Evolutionary conservation across 1,284 basidiomycete genomes (phyloP).

Genomic region (Moesziomyces globuligerus): DNA sequence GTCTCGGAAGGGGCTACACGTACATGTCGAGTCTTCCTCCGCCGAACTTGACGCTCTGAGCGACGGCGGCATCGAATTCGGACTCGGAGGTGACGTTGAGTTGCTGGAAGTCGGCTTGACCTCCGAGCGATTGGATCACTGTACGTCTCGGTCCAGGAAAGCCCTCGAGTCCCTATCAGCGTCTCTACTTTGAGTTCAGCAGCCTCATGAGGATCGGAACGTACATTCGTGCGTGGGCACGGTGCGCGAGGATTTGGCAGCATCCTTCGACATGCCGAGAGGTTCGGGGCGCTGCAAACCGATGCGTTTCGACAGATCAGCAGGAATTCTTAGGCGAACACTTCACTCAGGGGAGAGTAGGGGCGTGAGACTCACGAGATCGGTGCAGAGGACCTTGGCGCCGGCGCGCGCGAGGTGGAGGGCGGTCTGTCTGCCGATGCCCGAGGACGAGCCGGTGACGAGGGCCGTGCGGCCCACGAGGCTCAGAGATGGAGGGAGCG

Average conservation of each 20-base stretch:
- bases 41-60: constrained; percentile 23
- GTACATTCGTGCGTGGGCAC: constrained; percentile 34
- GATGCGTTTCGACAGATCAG: background rate
- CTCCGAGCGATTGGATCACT: constrained; percentile 42
- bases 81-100: constrained; percentile 44
- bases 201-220: background rate
- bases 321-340: background rate
- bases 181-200: too few species aligned
- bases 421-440: constrained; percentile 38
- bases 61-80: constrained; percentile 38
- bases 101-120: constrained; percentile 37
- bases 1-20: background rate
- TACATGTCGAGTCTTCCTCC: constrained; percentile 29
- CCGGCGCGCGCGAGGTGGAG: constrained; percentile 40
- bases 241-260: constrained; percentile 16
- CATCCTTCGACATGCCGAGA: constrained; percentile 13
- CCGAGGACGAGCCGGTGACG: constrained; percentile 41
- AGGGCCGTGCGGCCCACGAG: constrained; percentile 38
- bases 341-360: background rate
- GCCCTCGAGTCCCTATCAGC: too few species aligned
- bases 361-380: constrained; percentile 9
- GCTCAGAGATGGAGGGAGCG: constrained; percentile 48
- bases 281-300: constrained; percentile 36
- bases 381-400: constrained; percentile 40
- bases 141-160: too few species aligned